Percentiles rank a stretch among this genome's conserved stretches.
These are phyloP conservation scores for Malassezia arunalokei DNA, from an alignment of 1,284 basidiomycete genomes.

Conservation along the genomic window DNA sequence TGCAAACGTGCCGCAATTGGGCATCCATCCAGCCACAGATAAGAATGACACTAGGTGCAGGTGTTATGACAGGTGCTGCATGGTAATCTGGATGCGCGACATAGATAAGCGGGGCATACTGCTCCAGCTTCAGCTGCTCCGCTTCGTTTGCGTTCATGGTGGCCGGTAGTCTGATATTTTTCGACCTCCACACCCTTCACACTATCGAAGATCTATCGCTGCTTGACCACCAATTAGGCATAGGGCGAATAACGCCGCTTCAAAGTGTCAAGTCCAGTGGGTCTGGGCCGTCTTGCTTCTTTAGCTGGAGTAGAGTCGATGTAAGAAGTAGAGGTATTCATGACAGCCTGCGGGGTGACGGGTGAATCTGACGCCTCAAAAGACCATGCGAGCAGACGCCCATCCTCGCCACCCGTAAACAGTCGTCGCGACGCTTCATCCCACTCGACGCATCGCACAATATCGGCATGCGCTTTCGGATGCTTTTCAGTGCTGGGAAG, in stretches of 20 bases:
- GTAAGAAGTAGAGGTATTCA: too few relatives aligned
- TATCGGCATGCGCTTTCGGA: constrained; percentile 5
- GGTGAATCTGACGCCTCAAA: constrained; percentile 1
- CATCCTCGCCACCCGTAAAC: constrained; percentile 12
- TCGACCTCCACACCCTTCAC: too few relatives aligned
- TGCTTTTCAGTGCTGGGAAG: constrained; percentile 2
- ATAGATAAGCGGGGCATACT: background rate
- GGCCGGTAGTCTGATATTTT: background rate
- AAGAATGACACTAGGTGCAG: constrained; percentile 16
- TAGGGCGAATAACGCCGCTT: constrained; percentile 5
- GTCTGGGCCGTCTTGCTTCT: background rate
- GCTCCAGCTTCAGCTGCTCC: background rate
- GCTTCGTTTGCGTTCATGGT: background rate
- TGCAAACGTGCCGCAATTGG: constrained; percentile 27
- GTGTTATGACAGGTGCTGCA: background rate
- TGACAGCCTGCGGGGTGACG: too few relatives aligned
- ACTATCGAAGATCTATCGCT: too few relatives aligned
- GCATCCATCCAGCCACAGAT: constrained; percentile 44
- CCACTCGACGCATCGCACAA: constrained; percentile 14
- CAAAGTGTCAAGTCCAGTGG: background rate
- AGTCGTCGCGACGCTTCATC: background rate
- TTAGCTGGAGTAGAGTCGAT: too few relatives aligned
- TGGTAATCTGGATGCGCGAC: background rate
- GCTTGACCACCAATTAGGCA: background rate
- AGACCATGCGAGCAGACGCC: constrained; percentile 6